phyloP scores from a whole-genome alignment of 805 yeast species.

The Wickerhamomyces alni region DNA sequence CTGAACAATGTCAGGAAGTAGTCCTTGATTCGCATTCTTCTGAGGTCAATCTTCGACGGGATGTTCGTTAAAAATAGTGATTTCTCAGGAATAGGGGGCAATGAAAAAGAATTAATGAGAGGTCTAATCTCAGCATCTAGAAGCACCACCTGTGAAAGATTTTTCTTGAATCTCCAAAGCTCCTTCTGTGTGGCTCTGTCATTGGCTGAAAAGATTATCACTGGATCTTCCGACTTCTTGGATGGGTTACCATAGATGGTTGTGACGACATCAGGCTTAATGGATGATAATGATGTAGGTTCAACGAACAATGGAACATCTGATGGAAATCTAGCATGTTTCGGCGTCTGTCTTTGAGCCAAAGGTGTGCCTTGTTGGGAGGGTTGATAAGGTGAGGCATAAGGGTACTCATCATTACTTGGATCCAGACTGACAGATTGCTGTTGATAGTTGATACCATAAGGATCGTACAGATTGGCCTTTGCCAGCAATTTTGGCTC shows the following conservation, averaged over 20 bases:
- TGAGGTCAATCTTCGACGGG: conserved; percentile 59
- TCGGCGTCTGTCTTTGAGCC: neutral
- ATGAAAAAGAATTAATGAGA: conserved; percentile 37
- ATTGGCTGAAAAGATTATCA: conserved; percentile 53
- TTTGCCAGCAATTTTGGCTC: too few species aligned
- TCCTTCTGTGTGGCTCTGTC: conserved; percentile 59
- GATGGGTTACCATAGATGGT: conserved; percentile 36
- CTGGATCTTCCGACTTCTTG: conserved; percentile 50
- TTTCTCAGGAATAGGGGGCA: conserved; percentile 64
- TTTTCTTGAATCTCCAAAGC: conserved; percentile 70
- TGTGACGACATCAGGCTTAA: conserved; percentile 42
- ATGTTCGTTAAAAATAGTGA: conserved; percentile 48
- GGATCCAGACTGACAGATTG: neutral
- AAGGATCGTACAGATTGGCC: too few species aligned
- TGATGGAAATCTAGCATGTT: conserved; percentile 15
- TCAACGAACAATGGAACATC: conserved; percentile 49
- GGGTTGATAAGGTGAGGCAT: neutral
- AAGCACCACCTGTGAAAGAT: conserved; percentile 49
- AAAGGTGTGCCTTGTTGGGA: neutral
- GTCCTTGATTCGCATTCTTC: conserved; percentile 49
- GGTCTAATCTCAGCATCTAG: conserved; percentile 58
- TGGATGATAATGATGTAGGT: conserved; percentile 51
- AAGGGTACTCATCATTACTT: neutral
- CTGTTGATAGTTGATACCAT: neutral
- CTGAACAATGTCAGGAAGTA: conserved; percentile 53